phyloP scores from a whole-genome alignment of 2,329 filamentous ascomycete species.

The Colletotrichum chrysophilum region DNA sequence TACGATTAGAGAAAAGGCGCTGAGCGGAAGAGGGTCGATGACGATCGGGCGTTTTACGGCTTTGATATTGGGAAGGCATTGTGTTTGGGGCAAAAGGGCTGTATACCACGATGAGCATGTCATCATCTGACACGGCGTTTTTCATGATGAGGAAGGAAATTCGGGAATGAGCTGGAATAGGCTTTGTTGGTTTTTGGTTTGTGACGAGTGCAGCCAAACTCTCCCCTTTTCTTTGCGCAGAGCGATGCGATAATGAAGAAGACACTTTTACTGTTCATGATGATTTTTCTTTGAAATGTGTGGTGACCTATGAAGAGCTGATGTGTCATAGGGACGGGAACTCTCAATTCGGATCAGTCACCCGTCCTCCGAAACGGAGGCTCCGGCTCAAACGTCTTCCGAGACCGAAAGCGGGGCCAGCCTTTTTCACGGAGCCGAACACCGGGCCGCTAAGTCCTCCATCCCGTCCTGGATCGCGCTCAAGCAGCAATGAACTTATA shows the following conservation, averaged over 20 bases:
- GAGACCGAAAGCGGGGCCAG: too few relatives aligned
- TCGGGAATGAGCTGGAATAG: background rate
- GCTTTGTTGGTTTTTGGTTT: background rate
- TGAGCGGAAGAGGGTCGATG: background rate
- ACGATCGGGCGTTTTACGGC: background rate
- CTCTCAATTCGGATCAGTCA: too few relatives aligned
- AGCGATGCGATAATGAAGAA: background rate
- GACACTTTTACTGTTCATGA: background rate
- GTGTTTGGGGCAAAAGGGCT: background rate
- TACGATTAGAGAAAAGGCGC: background rate
- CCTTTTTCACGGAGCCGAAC: too few relatives aligned
- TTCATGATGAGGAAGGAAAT: background rate
- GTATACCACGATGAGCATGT: background rate
- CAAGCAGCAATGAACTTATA: too few relatives aligned
- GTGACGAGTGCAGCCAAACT: background rate
- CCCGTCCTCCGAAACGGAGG: too few relatives aligned
- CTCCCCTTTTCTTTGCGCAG: background rate
- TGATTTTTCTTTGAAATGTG: rapidly evolving
- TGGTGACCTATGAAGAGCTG: background rate
- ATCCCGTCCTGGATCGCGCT: too few relatives aligned
- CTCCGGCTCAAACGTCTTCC: too few relatives aligned
- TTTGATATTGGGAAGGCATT: background rate
- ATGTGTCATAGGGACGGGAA: too few relatives aligned
- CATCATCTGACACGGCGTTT: background rate
- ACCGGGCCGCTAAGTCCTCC: too few relatives aligned